These are phyloP conservation scores for Suhomyces atakaporum DNA, from an alignment of 1,139 yeast genomes.

Conservation along the genomic window DNA sequence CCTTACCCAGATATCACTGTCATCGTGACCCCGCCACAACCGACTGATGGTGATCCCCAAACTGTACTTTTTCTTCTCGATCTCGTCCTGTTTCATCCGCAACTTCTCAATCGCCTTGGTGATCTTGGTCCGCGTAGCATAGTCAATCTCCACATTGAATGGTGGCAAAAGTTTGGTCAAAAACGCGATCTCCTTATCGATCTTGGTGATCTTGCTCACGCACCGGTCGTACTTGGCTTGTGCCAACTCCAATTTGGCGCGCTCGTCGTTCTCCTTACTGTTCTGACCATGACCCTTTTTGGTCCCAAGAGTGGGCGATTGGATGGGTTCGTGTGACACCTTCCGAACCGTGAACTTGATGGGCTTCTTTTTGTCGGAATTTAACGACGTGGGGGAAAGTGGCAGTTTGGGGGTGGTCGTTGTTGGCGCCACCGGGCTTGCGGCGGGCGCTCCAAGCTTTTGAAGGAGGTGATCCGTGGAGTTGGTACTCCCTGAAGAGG, in stretches of 20 bases:
- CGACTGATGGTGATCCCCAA: slow-evolving; percentile 48
- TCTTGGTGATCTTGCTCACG: slow-evolving; percentile 35
- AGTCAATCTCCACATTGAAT: slow-evolving; percentile 48
- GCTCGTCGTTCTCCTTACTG: slow-evolving; percentile 7
- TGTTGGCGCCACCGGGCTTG: not conserved
- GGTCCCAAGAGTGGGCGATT: slow-evolving; percentile 10
- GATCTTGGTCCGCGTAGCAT: slow-evolving; percentile 44
- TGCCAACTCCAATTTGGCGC: slow-evolving; percentile 23
- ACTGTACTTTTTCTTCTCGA: slow-evolving; percentile 45
- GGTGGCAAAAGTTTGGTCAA: slow-evolving; percentile 47
- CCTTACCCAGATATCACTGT: slow-evolving; percentile 49
- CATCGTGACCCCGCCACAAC: slow-evolving; percentile 47
- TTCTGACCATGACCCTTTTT: slow-evolving; percentile 10
- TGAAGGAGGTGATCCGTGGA: slow-evolving; percentile 37
- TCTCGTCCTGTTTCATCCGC: slow-evolving; percentile 42
- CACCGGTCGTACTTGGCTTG: slow-evolving; percentile 43
- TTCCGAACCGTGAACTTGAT: slow-evolving; percentile 46
- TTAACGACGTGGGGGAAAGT: slow-evolving; percentile 11
- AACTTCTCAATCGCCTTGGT: slow-evolving; percentile 47
- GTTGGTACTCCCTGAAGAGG: slow-evolving; percentile 29
- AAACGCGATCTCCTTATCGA: slow-evolving; percentile 44
- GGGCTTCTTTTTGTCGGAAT: slow-evolving; percentile 26
- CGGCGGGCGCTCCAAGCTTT: slow-evolving; percentile 19
- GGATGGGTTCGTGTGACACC: slow-evolving; percentile 39
- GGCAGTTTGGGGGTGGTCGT: slow-evolving; percentile 6